Base-by-base conservation (phyloP, 176 grass and related monocot species). In the Aechmea fasciata region DNA sequence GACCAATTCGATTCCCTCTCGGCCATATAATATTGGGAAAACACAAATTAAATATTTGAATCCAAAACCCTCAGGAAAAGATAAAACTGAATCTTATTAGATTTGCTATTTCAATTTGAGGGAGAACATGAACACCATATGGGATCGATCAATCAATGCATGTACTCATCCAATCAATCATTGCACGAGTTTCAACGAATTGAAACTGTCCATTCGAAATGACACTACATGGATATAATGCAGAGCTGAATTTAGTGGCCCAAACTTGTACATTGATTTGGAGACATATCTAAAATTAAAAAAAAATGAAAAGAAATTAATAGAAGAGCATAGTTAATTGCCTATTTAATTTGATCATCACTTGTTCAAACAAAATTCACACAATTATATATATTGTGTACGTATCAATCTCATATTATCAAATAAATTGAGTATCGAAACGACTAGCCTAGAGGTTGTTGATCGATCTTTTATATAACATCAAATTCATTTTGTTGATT, bases 151-250 rank as follows among this genome's bases (percentile, higher is more conserved):
- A 19, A 19, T 22, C 55, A 7, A 61, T 57, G 52, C 52, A 57
- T 61, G 17, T 22, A 61, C 20, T 19, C 55, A 61, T 61, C 55
- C 55, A n/a, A 17, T 61, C 55, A 61, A 61, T 2, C 55, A 15
- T 19, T 61, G 20, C 17, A 18, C 15, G 17, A 22, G 55, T 3
- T 22, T 61, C 20, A 55, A 54, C 62, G 70, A 67, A 70, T 88
- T 78, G 62, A 84, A 87, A 79, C 86, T 79, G 83, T 89, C 83
- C 51, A 64, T 74, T 94, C 83, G 80, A 89, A 41, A 57, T 76
- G 90, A 86, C 83, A 69, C 65, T 63, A 82, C 86, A 79, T 94
- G 22, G 74, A 25, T 70, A 19, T n/a, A 41, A 54, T 70, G 69
- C 67, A 63, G 49, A 15, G 9, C 3, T 48, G 15, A 67, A 47